Evolutionary conservation across 1,284 basidiomycete genomes (phyloP).

Genomic region (Flammula alnicola): DNA sequence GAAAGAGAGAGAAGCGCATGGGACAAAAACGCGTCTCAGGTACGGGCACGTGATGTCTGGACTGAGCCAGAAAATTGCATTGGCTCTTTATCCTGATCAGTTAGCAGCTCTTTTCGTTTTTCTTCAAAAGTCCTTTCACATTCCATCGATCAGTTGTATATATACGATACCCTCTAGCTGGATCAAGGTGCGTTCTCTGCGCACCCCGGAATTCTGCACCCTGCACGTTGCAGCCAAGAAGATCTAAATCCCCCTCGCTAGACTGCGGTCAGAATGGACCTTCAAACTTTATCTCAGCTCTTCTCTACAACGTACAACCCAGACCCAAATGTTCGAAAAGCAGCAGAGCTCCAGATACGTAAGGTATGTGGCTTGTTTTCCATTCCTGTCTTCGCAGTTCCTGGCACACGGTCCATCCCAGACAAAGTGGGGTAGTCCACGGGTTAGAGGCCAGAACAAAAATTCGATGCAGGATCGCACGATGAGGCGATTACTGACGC

Average conservation of each 20-base stretch:
- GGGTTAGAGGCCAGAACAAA: neutral
- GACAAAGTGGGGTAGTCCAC: neutral
- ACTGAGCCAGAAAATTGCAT: slow-evolving; percentile 19
- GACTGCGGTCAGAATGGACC: slow-evolving; percentile 59
- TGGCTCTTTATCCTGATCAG: slow-evolving; percentile 24
- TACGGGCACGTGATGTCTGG: slow-evolving; percentile 15
- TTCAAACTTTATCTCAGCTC: slow-evolving; percentile 74
- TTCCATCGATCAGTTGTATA: slow-evolving; percentile 20
- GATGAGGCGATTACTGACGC: slow-evolving; percentile 11
- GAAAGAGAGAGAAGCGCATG: too few species aligned
- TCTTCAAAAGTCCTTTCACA: slow-evolving; percentile 7
- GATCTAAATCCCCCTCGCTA: slow-evolving; percentile 1
- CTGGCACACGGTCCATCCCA: neutral
- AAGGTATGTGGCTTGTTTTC: slow-evolving; percentile 53
- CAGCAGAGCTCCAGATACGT: slow-evolving; percentile 82
- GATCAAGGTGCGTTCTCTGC: slow-evolving; percentile 2
- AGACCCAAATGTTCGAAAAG: slow-evolving; percentile 85
- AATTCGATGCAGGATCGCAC: slow-evolving; percentile 2
- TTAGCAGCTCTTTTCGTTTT: slow-evolving; percentile 10
- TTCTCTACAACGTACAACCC: slow-evolving; percentile 80
- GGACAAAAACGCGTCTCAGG: slow-evolving; percentile 17
- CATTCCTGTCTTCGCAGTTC: slow-evolving; percentile 1
- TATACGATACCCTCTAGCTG: slow-evolving; percentile 17
- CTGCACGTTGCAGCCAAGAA: slow-evolving; percentile 5
- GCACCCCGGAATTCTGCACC: slow-evolving; percentile 2